A percentile compares a stretch with the other conserved stretches of the same genome.
Evolutionary conservation across 164 flowering plant genomes (phyloP).

Genomic region (Chloranthus sessilifolius): DNA sequence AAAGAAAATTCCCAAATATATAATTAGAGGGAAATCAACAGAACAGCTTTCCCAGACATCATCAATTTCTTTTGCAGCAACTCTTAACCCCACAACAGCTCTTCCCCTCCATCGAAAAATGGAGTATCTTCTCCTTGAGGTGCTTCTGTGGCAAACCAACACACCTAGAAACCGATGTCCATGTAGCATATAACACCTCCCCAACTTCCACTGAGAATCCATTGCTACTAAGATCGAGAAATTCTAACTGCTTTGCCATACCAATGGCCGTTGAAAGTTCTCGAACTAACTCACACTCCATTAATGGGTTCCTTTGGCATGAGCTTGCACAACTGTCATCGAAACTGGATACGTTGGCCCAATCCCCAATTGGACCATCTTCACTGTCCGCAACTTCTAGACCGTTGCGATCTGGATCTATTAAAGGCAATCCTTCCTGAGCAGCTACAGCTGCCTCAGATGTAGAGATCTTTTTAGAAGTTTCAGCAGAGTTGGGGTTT

Average conservation of each 20-base stretch:
- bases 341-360: slow-evolving; percentile 30
- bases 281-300: slow-evolving; percentile 29
- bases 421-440: slow-evolving; percentile 20
- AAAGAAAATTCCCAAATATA: no score
- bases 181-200: slow-evolving; percentile 48
- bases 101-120: slow-evolving; percentile 42
- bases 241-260: slow-evolving; percentile 40
- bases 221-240: slow-evolving; percentile 67
- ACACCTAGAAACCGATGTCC: slow-evolving; percentile 41
- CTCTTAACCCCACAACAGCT: slow-evolving; percentile 54
- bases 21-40: no score
- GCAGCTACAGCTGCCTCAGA: slow-evolving; percentile 16
- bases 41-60: no score
- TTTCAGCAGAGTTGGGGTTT: slow-evolving; percentile 9
- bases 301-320: slow-evolving; percentile 20
- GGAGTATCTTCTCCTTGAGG: slow-evolving; percentile 37
- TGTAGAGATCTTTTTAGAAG: slow-evolving; percentile 13
- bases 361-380: slow-evolving; percentile 33
- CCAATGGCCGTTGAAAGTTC: slow-evolving; percentile 57
- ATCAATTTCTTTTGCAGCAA: slow-evolving; percentile 66
- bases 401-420: slow-evolving; percentile 26
- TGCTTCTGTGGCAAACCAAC: slow-evolving; percentile 35
- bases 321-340: slow-evolving; percentile 40
- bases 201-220: slow-evolving; percentile 46
- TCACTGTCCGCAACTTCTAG: slow-evolving; percentile 91